Percentiles rank a stretch among this genome's conserved stretches.
Evolutionary conservation across 805 yeast species (phyloP).

Genomic region (Yamadazyma tumulicola): DNA sequence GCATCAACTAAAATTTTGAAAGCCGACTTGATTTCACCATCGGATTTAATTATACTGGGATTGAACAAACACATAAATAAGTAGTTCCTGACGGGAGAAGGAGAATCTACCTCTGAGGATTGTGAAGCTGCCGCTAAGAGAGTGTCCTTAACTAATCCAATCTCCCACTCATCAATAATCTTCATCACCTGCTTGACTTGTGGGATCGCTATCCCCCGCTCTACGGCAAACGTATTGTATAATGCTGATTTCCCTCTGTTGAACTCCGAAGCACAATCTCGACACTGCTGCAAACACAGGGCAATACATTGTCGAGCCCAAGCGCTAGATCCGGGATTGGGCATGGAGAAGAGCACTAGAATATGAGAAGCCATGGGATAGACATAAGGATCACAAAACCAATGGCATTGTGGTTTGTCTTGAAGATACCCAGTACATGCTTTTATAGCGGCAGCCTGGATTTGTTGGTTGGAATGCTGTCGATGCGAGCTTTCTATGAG

Average conservation of each 20-base stretch:
- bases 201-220: conserved; percentile 39
- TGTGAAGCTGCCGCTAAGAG: background rate
- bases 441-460: conserved; percentile 6
- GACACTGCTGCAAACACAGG: conserved; percentile 45
- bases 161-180: conserved; percentile 37
- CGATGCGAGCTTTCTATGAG: conserved; percentile 4
- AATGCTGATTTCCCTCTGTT: conserved; percentile 51
- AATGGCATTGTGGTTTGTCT: conserved; percentile 31
- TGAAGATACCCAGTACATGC: conserved; percentile 23
- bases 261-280: conserved; percentile 51
- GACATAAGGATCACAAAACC: conserved; percentile 53
- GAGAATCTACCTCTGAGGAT: too few relatives aligned
- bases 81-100: background rate
- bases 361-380: conserved; percentile 50
- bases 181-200: conserved; percentile 29
- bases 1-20: background rate
- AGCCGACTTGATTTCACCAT: conserved; percentile 2
- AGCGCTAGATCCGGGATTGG: conserved; percentile 41
- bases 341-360: conserved; percentile 60
- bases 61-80: conserved; percentile 5
- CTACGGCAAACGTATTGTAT: conserved; percentile 48
- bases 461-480: conserved; percentile 2
- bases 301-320: conserved; percentile 41
- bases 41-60: conserved; percentile 4
- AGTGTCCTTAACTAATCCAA: conserved; percentile 2